Conservation (phyloP, 345 rosid species). For the Populus nigra region DNA sequence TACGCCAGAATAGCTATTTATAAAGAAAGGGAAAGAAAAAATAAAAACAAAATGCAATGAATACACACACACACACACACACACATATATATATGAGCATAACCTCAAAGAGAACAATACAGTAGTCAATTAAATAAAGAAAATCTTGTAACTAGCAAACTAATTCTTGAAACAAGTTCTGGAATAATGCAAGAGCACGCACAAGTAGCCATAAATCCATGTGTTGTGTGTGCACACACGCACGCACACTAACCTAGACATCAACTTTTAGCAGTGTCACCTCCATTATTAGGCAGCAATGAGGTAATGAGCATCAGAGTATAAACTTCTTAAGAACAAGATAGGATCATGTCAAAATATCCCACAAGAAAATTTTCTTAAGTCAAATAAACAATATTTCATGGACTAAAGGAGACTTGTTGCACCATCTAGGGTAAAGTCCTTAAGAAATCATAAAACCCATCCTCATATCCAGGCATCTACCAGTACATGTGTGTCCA, state of each 20-base stretch:
- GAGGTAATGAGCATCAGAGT: too few relatives aligned
- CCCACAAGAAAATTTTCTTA: too few relatives aligned
- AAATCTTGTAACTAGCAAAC: background rate
- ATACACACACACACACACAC: too few relatives aligned
- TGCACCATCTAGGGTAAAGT: background rate
- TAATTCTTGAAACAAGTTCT: background rate
- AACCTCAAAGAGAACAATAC: background rate
- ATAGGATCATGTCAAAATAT: too few relatives aligned
- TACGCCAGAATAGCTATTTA: conserved; percentile 72
- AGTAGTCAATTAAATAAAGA: background rate
- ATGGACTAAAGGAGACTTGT: background rate
- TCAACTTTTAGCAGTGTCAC: background rate
- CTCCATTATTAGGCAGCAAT: too few relatives aligned
- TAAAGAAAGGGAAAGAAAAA: conserved; percentile 18
- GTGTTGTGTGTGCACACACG: background rate
- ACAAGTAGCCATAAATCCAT: background rate
- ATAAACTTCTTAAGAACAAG: too few relatives aligned
- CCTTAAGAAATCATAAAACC: background rate
- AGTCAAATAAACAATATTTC: too few relatives aligned
- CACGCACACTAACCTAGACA: background rate
- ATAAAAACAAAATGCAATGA: background rate
- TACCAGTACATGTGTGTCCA: background rate
- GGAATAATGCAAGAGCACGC: background rate
- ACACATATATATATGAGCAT: background rate
- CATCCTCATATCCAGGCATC: background rate